Evolutionary conservation across 345 rosid genomes (phyloP), one percentile per base, ranked within the genome.

Genomic region (Litchi chinensis): DNA sequence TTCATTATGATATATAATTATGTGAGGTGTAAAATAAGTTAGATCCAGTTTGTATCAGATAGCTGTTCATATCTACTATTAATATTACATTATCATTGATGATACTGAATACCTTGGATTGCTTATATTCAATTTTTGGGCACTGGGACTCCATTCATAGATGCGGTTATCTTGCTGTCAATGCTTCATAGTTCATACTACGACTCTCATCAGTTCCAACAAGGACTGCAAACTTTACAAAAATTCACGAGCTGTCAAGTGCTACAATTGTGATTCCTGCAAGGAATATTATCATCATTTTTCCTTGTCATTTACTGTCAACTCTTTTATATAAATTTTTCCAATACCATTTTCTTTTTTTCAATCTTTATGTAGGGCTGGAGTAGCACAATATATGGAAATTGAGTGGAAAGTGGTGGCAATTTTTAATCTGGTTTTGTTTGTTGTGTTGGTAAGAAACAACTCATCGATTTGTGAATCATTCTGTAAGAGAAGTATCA

Each of bases 301-400:
- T 60, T 28, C 3, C 4, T 65, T 66, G 64, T 22, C 44, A 10
- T 10, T 71, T 39, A 73, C 22, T 0, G 43, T 64, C 50, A 66
- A 59, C 13, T 40, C 56, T 43, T n/a, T 39, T 69, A 19, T 64
- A 48, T 65, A 70, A 10, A 40, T 52, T n/a, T 43, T 68, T 81
- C 70, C 32, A 68, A 32, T 10, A 28, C 62, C 48, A 10, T 78
- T 39, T 79, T 32, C 28, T 19, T 22, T 71, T 26, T 46, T 70
- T 73, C 32, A 26, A 66, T 70, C 43, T 41, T 68, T 62, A 69
- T 50, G 40, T 80, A 95, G 99, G 90, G 99, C 98, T 18, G 99
- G 98, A 79, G 99, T 95, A 64, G 99, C 99, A 68, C 96, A 95
- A 73, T 93, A 91, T 88, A 92, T 93, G 98, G 92, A 92, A 87